Evolutionary conservation across 2,329 filamentous ascomycete species (phyloP).

Genomic region (Xylaria digitata): DNA sequence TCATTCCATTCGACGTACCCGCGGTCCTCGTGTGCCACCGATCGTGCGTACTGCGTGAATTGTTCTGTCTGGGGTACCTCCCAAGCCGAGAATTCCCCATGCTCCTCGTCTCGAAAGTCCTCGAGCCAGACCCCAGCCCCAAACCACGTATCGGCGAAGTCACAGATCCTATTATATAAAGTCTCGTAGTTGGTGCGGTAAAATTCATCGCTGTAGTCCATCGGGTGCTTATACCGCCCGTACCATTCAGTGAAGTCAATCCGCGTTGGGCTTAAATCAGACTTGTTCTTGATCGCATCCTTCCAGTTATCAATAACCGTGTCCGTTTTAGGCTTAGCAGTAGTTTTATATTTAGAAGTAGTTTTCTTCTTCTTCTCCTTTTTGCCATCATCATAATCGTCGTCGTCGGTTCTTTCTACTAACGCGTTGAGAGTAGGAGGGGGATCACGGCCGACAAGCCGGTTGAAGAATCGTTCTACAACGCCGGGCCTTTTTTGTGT

Average conservation of each 20-base stretch:
- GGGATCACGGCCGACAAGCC: constrained; percentile 5
- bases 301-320: constrained; percentile 9
- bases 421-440: constrained; percentile 23
- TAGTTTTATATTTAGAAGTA: background rate
- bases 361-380: background rate
- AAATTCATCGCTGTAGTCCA: constrained; percentile 44
- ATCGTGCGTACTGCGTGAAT: constrained; percentile 51
- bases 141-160: constrained; percentile 48
- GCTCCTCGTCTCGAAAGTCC: constrained; percentile 22
- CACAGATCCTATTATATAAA: constrained; percentile 44
- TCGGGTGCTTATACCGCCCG: constrained; percentile 35
- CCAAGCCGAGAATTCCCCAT: constrained; percentile 39
- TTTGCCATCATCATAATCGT: too few species aligned
- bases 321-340: background rate
- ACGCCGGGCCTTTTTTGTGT: constrained; percentile 30
- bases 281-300: background rate
- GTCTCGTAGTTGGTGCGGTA: constrained; percentile 43
- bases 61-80: constrained; percentile 44
- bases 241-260: constrained; percentile 42
- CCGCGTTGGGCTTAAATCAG: constrained; percentile 40
- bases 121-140: constrained; percentile 37
- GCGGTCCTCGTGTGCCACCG: constrained; percentile 53
- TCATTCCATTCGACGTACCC: constrained; percentile 51
- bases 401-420: background rate
- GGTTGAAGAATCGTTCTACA: constrained; percentile 15